Evolutionary conservation across 169 alveolate species (phyloP).

Genomic region (Plasmodium gaboni): DNA sequence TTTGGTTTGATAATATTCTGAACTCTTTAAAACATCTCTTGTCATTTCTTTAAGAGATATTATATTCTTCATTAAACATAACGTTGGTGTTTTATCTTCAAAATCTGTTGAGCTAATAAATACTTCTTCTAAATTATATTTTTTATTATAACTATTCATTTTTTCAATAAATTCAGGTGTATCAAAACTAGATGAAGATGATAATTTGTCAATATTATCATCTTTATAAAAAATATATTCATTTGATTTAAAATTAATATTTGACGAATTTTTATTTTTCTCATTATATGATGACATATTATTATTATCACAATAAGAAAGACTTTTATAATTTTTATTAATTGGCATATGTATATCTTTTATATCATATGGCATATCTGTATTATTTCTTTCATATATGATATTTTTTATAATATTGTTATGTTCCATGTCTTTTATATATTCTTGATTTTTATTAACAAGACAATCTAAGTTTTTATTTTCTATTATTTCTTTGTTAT

Average conservation of each 20-base stretch:
- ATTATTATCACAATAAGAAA: too few species aligned
- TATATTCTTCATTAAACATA: constrained; percentile 83
- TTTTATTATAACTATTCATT: constrained; percentile 6
- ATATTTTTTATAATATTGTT: neutral
- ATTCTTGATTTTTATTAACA: neutral
- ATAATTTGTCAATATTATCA: constrained; percentile 5
- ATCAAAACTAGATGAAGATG: neutral
- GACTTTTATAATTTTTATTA: too few species aligned
- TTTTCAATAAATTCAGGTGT: neutral
- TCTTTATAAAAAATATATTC: neutral
- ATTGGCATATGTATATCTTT: too few species aligned
- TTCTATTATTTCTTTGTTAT: neutral
- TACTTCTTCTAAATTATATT: constrained; percentile 78
- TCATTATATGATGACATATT: neutral
- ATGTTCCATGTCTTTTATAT: neutral
- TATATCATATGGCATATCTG: neutral
- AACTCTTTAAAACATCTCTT: constrained; percentile 76
- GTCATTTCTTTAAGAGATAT: constrained; percentile 81
- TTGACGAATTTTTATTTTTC: neutral
- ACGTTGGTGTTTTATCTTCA: constrained; percentile 82
- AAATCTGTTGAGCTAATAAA: constrained; percentile 82
- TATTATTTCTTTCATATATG: neutral
- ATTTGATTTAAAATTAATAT: too few species aligned
- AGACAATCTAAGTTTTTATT: too few species aligned
- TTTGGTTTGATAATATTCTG: constrained; percentile 74